Evolutionary conservation across 345 rosid genomes (phyloP), one percentile per base, ranked within the genome.

Genomic region (Eucalyptus melliodora): DNA sequence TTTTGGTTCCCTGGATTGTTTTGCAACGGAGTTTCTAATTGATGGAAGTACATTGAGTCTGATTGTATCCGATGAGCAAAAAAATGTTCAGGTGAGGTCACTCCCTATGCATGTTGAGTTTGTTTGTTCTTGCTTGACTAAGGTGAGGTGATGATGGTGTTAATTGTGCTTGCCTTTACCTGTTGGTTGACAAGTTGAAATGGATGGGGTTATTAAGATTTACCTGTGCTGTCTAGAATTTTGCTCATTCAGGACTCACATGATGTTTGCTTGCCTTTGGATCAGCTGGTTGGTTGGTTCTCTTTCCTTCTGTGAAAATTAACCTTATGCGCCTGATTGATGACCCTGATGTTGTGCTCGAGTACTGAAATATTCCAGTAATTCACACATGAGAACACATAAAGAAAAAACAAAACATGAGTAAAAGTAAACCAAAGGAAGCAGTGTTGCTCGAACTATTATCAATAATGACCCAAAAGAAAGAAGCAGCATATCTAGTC

Each of bases 31-130:
- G 93, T 98, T 98, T 94, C 92, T 98, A 93, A 98, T 98, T 91
- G 99, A 98, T 92, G 99, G 99, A 92, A 98, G 95, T 92, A 96
- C 98, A 4, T 94, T 97, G 89, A 97, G 98, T 92, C 98, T 98
- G 69, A 94, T 95, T 90, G 99, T 98, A 93, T 94, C 99, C 2
- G 99, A 98, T 91, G 96, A 96, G 89, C 99, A 98, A 91, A 98
- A 97, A 94, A 98, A 98, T 90, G 89, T 97, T 51, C 99, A 97
- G 99, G 99, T 96, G 88, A 91, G 93, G 45, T 59, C 21, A 88
- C 62, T 88, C 34, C 55, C 72, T 31, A 51, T 72, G 23, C 50
- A 40, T 89, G 8, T 72, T 49, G 85, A 77, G 27, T 77, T 77
- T 77, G 13, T 31, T 27, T 88, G 67, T 40, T 34, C 72, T 30